Evolutionary conservation across 192 early-diverging fungal species (phyloP).

Genomic region (Paraglomus occultum): DNA sequence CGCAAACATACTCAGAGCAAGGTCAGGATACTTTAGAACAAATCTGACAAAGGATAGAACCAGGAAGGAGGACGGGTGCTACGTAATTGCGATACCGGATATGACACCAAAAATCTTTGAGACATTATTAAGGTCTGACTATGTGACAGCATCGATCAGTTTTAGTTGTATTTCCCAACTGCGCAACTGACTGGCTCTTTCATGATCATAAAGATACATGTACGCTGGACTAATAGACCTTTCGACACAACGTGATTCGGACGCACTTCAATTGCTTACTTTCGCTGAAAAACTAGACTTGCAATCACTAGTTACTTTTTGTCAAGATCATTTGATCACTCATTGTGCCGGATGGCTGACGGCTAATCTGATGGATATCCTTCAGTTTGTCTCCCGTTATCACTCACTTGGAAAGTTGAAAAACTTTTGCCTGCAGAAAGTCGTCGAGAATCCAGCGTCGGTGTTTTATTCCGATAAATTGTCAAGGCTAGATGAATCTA

Average conservation of each 20-base stretch:
- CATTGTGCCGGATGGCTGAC: not conserved
- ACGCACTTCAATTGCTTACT: not conserved
- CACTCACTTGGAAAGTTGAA: not conserved
- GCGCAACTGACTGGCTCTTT: too few species aligned
- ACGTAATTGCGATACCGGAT: constrained; percentile 1
- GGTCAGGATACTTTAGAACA: constrained; percentile 13
- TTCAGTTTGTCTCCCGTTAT: not conserved
- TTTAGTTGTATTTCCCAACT: not conserved
- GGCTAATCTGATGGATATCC: not conserved
- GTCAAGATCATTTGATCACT: not conserved
- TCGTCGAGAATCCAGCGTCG: not conserved
- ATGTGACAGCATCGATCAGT: not conserved
- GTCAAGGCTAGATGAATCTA: not conserved
- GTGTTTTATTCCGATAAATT: not conserved
- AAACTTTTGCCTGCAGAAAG: not conserved
- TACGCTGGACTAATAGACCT: constrained; percentile 3
- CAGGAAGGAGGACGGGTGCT: not conserved
- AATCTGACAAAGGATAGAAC: not conserved
- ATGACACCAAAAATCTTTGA: constrained; percentile 9
- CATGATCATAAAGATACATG: not conserved
- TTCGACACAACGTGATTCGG: not conserved
- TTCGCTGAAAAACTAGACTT: constrained; percentile 2
- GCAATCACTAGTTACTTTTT: not conserved
- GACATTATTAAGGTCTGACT: constrained; percentile 1
- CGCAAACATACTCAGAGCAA: not conserved